These are phyloP conservation scores for Monilinia aucupariae DNA, from an alignment of 2,329 filamentous ascomycete species.

Conservation along the genomic window DNA sequence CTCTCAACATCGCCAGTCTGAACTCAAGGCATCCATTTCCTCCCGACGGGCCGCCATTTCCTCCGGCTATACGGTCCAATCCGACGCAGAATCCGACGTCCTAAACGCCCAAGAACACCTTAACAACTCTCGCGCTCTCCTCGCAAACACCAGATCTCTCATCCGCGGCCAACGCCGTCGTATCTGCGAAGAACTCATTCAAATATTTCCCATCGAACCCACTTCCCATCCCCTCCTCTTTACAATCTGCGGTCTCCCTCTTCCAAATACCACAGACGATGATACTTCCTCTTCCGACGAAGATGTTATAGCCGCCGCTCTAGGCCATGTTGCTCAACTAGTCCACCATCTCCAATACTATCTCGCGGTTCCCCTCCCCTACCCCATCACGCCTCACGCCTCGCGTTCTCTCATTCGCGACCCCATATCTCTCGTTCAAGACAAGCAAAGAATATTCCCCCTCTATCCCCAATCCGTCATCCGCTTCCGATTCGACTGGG, in stretches of 20 bases:
- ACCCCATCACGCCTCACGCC: slow-evolving; percentile 66
- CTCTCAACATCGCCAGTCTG: slow-evolving; percentile 57
- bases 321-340: slow-evolving; percentile 74
- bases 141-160: slow-evolving; percentile 54
- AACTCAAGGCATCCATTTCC: slow-evolving; percentile 61
- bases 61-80: slow-evolving; percentile 55
- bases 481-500: slow-evolving; percentile 92
- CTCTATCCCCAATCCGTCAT: slow-evolving; percentile 68
- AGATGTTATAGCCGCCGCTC: slow-evolving; percentile 69
- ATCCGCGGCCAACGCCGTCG: slow-evolving; percentile 83
- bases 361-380: slow-evolving; percentile 71
- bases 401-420: slow-evolving; percentile 74
- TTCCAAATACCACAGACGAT: slow-evolving; percentile 77
- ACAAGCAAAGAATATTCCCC: slow-evolving; percentile 63
- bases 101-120: slow-evolving; percentile 56
- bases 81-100: slow-evolving; percentile 55
- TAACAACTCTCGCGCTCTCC: slow-evolving; percentile 47
- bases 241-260: slow-evolving; percentile 69
- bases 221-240: slow-evolving; percentile 64
- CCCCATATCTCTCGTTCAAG: slow-evolving; percentile 55
- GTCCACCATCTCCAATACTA: slow-evolving; percentile 76
- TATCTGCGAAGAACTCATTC: slow-evolving; percentile 75
- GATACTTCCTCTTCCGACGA: slow-evolving; percentile 50
- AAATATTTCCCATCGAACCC: slow-evolving; percentile 76
- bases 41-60: slow-evolving; percentile 63